Percentiles rank a stretch among this genome's conserved stretches.
Conservation (phyloP, 2,329 filamentous ascomycete genomes). For the Lachnellula cervina region DNA sequence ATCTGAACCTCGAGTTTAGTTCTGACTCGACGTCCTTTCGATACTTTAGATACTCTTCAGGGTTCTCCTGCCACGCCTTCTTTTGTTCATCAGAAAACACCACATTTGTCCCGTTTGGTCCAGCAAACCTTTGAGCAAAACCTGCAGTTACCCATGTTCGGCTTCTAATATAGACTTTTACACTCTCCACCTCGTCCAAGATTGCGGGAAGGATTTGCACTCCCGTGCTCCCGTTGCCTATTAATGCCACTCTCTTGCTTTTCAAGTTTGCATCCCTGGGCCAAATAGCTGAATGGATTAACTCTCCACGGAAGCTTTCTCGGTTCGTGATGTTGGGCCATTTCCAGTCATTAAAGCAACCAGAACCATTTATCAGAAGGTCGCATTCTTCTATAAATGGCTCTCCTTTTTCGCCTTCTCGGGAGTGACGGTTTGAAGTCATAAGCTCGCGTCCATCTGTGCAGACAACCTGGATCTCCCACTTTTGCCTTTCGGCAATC, state of each 20-base stretch:
- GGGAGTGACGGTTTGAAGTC: too few species aligned
- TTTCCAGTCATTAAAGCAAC: conserved; percentile 62
- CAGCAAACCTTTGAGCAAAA: conserved; percentile 41
- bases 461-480: conserved; percentile 38
- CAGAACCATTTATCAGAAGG: conserved; percentile 58
- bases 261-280: conserved; percentile 32
- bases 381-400: conserved; percentile 46
- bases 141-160: conserved; percentile 58
- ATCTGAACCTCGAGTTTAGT: too few species aligned
- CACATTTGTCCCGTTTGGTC: conserved; percentile 10
- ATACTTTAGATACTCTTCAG: conserved; percentile 34
- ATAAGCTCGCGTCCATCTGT: too few species aligned
- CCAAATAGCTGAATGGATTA: too few species aligned
- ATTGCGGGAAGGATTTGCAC: conserved; percentile 47
- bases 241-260: conserved; percentile 43
- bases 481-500: conserved; percentile 46
- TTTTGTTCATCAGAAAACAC: conserved; percentile 36
- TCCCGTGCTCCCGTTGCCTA: conserved; percentile 47
- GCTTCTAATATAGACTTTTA: conserved; percentile 37
- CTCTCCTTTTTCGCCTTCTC: conserved; percentile 32
- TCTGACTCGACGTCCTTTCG: conserved; percentile 38
- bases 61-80: conserved; percentile 34
- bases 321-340: conserved; percentile 53
- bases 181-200: conserved; percentile 15
- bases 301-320: too few species aligned